Conservation (phyloP, 1,139 yeast genomes). For the Starmera stellimalicola region DNA sequence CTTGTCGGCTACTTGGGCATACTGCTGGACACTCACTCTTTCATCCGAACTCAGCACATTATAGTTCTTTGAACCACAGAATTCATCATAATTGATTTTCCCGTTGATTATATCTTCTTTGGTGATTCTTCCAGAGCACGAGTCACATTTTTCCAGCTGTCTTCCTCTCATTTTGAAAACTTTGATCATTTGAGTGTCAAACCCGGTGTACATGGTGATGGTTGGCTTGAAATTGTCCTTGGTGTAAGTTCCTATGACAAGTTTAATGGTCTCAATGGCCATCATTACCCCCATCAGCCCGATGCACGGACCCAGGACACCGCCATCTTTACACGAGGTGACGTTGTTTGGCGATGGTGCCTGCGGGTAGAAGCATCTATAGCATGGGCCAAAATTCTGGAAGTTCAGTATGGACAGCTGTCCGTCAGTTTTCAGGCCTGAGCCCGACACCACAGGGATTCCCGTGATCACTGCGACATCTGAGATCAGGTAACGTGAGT, state of each 20-base stretch:
- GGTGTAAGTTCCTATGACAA: conserved; percentile 50
- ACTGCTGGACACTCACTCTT: conserved; percentile 44
- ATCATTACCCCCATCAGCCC: conserved; percentile 85
- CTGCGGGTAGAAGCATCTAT: conserved; percentile 82
- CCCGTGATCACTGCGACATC: conserved; percentile 70
- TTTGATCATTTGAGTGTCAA: conserved; percentile 60
- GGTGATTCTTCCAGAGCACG: conserved; percentile 54
- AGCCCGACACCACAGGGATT: conserved; percentile 78
- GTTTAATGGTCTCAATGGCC: conserved; percentile 80
- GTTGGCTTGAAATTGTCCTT: conserved; percentile 53
- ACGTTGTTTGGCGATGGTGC: conserved; percentile 86
- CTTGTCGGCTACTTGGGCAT: conserved; percentile 13
- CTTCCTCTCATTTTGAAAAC: conserved; percentile 73
- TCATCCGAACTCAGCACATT: conserved; percentile 34
- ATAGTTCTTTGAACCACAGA: conserved; percentile 59
- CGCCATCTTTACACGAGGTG: conserved; percentile 87
- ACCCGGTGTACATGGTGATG: conserved; percentile 63
- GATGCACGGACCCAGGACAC: conserved; percentile 92
- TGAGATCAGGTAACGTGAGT: conserved; percentile 75
- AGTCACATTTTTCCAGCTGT: conserved; percentile 43
- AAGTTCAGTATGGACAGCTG: conserved; percentile 74
- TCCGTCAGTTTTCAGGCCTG: conserved; percentile 88
- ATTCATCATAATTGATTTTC: conserved; percentile 50
- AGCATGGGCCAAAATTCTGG: conserved; percentile 73
- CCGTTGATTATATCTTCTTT: conserved; percentile 35